A percentile compares a stretch with the other conserved stretches of the same genome.
phyloP scores from a whole-genome alignment of 2,329 filamentous ascomycete genomes.

The Penicillium paneum region DNA sequence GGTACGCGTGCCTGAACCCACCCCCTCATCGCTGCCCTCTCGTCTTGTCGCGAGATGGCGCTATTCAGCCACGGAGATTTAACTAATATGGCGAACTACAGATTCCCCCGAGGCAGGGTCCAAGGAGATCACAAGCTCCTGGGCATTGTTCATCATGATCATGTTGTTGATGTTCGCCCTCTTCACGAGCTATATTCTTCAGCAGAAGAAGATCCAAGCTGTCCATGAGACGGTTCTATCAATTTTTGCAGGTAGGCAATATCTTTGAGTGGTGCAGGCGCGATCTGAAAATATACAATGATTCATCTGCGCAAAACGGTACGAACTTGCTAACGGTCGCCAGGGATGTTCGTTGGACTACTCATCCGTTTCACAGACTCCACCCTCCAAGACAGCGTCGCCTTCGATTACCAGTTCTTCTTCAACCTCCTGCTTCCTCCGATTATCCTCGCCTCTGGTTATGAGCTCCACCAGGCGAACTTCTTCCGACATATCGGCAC shows the following conservation, averaged over 20 bases:
- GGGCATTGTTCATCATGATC: constrained; percentile 96
- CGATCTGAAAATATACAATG: not conserved
- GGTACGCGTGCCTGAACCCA: constrained; percentile 29
- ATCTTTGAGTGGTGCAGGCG: not conserved
- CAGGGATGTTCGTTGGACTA: constrained; percentile 93
- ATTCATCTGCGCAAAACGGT: not conserved
- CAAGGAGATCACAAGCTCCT: constrained; percentile 93
- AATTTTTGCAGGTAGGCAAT: constrained; percentile 77
- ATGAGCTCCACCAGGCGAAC: constrained; percentile 96
- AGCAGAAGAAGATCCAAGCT: constrained; percentile 94
- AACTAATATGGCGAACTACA: constrained; percentile 26
- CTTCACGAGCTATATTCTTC: constrained; percentile 94
- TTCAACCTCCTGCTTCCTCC: constrained; percentile 98
- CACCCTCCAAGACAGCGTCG: constrained; percentile 84
- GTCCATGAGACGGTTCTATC: constrained; percentile 98
- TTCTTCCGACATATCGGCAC: constrained; percentile 98
- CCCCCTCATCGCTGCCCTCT: constrained; percentile 8
- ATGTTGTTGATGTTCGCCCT: constrained; percentile 89
- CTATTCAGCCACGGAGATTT: constrained; percentile 12
- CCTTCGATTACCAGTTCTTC: constrained; percentile 98
- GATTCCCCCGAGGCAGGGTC: constrained; percentile 75
- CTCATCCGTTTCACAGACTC: constrained; percentile 78
- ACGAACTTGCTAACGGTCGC: constrained; percentile 9
- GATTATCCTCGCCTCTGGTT: constrained; percentile 95
- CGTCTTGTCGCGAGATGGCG: constrained; percentile 1